Evolutionary conservation across 257 asterid genomes (phyloP), one percentile per base, ranked within the genome.

Genomic region (Cynanchum wilfordii): DNA sequence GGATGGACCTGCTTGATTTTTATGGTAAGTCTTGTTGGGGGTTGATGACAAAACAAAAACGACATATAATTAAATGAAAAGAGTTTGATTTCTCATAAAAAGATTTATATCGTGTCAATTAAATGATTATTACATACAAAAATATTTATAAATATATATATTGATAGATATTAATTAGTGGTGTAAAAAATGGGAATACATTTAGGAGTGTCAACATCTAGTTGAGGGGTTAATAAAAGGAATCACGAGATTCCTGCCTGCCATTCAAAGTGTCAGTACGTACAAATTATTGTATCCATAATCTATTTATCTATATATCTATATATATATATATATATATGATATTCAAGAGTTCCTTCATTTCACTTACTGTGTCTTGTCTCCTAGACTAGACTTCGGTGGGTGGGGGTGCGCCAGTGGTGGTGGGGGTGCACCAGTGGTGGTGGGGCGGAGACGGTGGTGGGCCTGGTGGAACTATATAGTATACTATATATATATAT

Each of bases 211-310:
- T 65, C 76, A 55, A 74, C 66, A 54, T 71, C 69, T 44, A 58
- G 71, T 24, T 71, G 73, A 52, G 66, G 73, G 47, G 62, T 59
- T 66, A 66, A 76, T 77, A 54, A 79, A 70, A 78, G 73, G 79
- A 68, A 70, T 84, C 86, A 84, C 88, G 86, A 76, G 88, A 74
- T 60, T 72, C 74, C 54, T 70, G 81, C 74, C 78, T 42, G 40
- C 76, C 52, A 50, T 44, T 75, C 78, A 56, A 42, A 58, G 29
- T 59, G 47, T 71, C 81, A 76, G 70, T 75, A 30, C 58, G 79
- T 57, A 7, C 10, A 42, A 7, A 42, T 42, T 40, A 40, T 40
- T 42, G 10, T 10, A 42, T 42, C 11, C 10, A 42, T 42, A 42
- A 42, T 42, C 47, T 8, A 36, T 36, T 4, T 4, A 40, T 40